These are phyloP conservation scores for Nicotiana otophora DNA, from an alignment of 257 asterid species.

Conservation along the genomic window DNA sequence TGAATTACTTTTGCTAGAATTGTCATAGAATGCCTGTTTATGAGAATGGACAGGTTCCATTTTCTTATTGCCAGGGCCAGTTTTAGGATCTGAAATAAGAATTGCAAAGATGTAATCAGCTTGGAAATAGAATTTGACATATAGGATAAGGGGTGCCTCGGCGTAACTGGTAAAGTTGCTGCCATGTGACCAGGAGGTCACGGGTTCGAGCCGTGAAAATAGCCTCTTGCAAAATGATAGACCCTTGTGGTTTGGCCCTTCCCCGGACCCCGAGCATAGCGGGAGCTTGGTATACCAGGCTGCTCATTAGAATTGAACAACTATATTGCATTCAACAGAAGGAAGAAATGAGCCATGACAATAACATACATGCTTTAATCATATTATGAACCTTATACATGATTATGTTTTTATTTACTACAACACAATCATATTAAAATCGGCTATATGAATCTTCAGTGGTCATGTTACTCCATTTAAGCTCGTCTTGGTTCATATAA, in stretches of 20 bases:
- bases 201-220: no score
- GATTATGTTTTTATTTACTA: neutral
- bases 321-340: no score
- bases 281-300: no score
- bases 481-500: neutral
- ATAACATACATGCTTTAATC: no score
- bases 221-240: no score
- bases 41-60: neutral
- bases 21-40: neutral
- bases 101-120: neutral
- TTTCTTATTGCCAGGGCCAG: neutral
- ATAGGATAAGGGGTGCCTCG: neutral
- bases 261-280: no score
- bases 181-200: no score
- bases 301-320: no score
- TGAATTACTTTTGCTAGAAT: neutral
- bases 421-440: neutral
- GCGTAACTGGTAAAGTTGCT: no score
- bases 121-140: neutral
- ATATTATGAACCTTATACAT: no score
- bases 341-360: no score
- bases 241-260: no score
- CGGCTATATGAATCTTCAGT: neutral
- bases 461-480: neutral
- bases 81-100: constrained; percentile 4